Evolutionary conservation across 1,139 yeast species (phyloP).

Genomic region (Suhomyces bokatorum): DNA sequence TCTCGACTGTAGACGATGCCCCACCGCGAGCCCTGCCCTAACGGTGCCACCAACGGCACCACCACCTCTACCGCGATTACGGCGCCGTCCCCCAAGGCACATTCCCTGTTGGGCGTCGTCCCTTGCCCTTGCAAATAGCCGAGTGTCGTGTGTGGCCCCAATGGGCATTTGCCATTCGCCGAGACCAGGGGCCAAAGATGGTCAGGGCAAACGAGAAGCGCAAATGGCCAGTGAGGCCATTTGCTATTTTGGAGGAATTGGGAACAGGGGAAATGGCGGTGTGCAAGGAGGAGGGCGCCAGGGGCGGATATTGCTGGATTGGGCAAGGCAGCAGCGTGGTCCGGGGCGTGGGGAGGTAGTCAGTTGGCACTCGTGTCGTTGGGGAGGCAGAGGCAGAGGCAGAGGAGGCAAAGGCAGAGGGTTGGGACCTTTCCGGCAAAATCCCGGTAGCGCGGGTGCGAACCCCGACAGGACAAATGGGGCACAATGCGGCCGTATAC

Average conservation of each 20-base stretch:
- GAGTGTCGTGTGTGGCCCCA: slow-evolving; percentile 1
- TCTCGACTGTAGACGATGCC: too few species aligned
- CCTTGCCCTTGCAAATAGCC: slow-evolving; percentile 2
- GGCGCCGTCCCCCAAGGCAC: slow-evolving; percentile 1
- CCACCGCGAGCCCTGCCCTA: slow-evolving; percentile 2
- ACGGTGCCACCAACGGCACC: slow-evolving; percentile 3
- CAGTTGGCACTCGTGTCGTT: neutral
- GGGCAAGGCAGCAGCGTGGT: too few species aligned
- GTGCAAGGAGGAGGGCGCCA: neutral
- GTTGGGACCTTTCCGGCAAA: too few species aligned
- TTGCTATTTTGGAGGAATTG: too few species aligned
- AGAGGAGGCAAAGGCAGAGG: neutral
- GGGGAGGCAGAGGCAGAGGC: neutral
- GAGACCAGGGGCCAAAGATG: neutral
- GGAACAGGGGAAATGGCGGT: neutral
- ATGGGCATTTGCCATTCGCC: slow-evolving; percentile 1
- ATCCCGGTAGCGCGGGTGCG: slow-evolving; percentile 1
- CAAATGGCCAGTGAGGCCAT: neutral
- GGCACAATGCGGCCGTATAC: slow-evolving; percentile 1
- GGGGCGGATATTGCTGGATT: neutral
- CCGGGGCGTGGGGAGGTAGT: neutral
- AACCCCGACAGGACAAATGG: neutral
- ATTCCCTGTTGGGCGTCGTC: slow-evolving; percentile 1
- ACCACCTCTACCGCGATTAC: neutral
- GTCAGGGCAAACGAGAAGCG: neutral